These are phyloP conservation scores for Russula griseocarnosa DNA, from an alignment of 768 basidiomycete species.

Conservation along the genomic window DNA sequence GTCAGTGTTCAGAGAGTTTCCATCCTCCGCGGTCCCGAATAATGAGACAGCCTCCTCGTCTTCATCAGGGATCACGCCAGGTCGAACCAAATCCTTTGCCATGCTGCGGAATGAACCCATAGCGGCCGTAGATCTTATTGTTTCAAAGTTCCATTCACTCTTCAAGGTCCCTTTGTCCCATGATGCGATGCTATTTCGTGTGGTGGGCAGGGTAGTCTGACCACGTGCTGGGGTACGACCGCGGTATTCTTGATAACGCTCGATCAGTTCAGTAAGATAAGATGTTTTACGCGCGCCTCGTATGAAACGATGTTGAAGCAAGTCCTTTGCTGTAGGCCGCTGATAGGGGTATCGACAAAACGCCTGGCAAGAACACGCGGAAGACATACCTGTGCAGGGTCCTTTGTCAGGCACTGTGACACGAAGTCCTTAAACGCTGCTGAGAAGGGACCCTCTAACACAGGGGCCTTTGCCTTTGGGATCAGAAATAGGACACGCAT, in stretches of 20 bases:
- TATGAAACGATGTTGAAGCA: slow-evolving; percentile 93
- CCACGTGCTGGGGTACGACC: slow-evolving; percentile 52
- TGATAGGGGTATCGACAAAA: slow-evolving; percentile 35
- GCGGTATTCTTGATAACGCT: slow-evolving; percentile 78
- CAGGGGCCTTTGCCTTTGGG: slow-evolving; percentile 92
- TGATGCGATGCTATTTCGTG: slow-evolving; percentile 48
- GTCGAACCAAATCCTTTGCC: slow-evolving; percentile 60
- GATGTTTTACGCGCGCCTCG: slow-evolving; percentile 76
- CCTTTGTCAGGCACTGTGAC: slow-evolving; percentile 85
- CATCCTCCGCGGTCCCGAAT: slow-evolving; percentile 46
- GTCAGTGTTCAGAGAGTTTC: slow-evolving; percentile 55
- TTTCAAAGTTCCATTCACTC: slow-evolving; percentile 97
- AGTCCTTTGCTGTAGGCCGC: slow-evolving; percentile 88
- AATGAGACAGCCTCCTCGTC: slow-evolving; percentile 40
- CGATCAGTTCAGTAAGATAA: slow-evolving; percentile 81
- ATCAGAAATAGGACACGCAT: slow-evolving; percentile 99
- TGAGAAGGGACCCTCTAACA: slow-evolving; percentile 82
- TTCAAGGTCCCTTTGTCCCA: slow-evolving; percentile 77
- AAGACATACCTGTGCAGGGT: slow-evolving; percentile 60
- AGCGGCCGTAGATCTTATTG: slow-evolving; percentile 62
- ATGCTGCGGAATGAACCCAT: slow-evolving; percentile 77
- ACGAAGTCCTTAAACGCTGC: slow-evolving; percentile 92
- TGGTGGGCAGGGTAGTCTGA: slow-evolving; percentile 53
- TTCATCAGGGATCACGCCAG: slow-evolving; percentile 52
- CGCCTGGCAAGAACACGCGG: neutral